Evolutionary conservation across 495 filamentous ascomycete genomes (phyloP), one percentile per base, ranked within the genome.

Genomic region (Bryoglossum gracile): DNA sequence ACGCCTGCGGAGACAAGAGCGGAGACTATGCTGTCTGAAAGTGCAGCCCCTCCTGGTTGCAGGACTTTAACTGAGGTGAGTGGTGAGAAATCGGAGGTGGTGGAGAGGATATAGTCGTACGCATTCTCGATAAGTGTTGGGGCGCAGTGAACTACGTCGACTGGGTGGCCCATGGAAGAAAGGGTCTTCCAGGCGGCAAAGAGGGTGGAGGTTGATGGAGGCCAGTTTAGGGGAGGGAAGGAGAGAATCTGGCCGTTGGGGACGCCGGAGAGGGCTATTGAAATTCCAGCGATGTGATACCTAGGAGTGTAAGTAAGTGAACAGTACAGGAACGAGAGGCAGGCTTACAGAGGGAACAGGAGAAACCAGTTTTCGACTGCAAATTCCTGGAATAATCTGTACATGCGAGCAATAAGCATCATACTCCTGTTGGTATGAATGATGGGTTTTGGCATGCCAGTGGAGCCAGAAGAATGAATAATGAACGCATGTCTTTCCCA

Each of bases 371-470:
- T 60, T 13, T 56, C 43, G 19, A 60, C 39, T 4, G 43, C 42
- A 18, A 60, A 53, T 8, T 51, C 46, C 28, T 50, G 57, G 39
- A 60, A 60, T 21, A 60, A 41, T 40, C 57, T 45, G 38, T 60
- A 60, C 57, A 60, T 60, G 30, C 57, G 38, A 8, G 57, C 57
- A 48, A 60, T 60, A 14, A 56, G 53, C 57, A 60, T 60, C 57
- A 60, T 56, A 48, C 57, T 60, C 30, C 52, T 36, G 38, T 61
- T 56, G 16, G 58, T 61, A 48, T 61, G 58, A 24, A 58, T 46
- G 17, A 61, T 56, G 5, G 58, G 58, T 43, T 58, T 61, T 40
- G 58, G 58, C 51, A 57, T 57, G 3, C 58, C 58, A 18, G 58
- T 61, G 11, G 58, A 61, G 9, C 58, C 58, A 25, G 54, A 58